Evolutionary conservation across 2,329 filamentous ascomycete species (phyloP).

Genomic region (Pseudogymnoascus sp.): DNA sequence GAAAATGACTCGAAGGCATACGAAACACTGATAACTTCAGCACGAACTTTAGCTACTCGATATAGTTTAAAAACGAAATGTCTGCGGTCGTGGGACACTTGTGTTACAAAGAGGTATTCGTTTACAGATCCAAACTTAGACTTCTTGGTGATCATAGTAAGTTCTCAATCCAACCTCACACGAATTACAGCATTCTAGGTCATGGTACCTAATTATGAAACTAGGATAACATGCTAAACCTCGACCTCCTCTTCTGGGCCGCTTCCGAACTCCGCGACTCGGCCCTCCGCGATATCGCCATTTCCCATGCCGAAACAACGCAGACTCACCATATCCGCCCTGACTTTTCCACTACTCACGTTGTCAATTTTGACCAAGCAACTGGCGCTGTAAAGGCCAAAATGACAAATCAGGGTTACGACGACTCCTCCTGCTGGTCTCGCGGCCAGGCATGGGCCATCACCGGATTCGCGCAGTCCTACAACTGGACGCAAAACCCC

Average conservation of each 20-base stretch:
- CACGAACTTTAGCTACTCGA: slow-evolving; percentile 32
- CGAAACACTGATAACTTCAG: slow-evolving; percentile 29
- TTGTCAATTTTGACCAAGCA: slow-evolving; percentile 38
- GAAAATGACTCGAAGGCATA: slow-evolving; percentile 31
- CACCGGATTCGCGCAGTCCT: slow-evolving; percentile 39
- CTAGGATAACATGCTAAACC: slow-evolving; percentile 36
- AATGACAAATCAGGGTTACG: slow-evolving; percentile 41
- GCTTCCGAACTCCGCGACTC: slow-evolving; percentile 28
- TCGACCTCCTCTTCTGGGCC: slow-evolving; percentile 37
- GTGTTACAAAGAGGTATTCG: slow-evolving; percentile 32
- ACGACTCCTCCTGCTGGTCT: slow-evolving; percentile 38
- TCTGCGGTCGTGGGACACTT: slow-evolving; percentile 38
- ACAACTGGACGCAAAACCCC: slow-evolving; percentile 36
- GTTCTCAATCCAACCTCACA: neutral
- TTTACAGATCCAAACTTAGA: slow-evolving; percentile 31
- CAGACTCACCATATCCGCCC: slow-evolving; percentile 33
- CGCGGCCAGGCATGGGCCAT: slow-evolving; percentile 44
- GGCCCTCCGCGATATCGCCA: slow-evolving; percentile 30
- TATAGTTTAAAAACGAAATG: slow-evolving; percentile 30
- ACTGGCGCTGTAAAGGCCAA: slow-evolving; percentile 33
- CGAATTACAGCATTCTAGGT: neutral
- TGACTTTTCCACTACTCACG: slow-evolving; percentile 34
- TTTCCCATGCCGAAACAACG: slow-evolving; percentile 34
- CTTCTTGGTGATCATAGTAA: slow-evolving; percentile 36
- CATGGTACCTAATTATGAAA: neutral